These are phyloP conservation scores for Cyamopsis tetragonoloba DNA, from an alignment of 306 rosid genomes.

Conservation along the genomic window DNA sequence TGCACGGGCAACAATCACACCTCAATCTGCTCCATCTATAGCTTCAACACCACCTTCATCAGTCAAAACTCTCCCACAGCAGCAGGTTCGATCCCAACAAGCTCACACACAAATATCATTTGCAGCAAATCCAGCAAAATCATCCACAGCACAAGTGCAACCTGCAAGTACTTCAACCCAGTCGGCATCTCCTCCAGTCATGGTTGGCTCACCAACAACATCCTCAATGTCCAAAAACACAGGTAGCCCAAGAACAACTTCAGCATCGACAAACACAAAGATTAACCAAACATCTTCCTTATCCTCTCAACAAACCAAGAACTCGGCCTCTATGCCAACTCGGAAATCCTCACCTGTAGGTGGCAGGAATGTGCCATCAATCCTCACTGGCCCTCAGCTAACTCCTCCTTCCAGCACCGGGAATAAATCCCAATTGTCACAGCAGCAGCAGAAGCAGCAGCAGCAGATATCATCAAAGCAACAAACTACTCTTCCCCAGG, in stretches of 20 bases:
- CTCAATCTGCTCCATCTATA: conserved; percentile 58
- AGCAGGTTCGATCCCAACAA: conserved; percentile 68
- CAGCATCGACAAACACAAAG: conserved; percentile 59
- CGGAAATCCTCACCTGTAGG: conserved; percentile 85
- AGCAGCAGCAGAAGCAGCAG: conserved; percentile 48
- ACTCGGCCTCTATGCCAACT: conserved; percentile 39
- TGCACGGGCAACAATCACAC: conserved; percentile 41
- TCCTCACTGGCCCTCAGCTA: conserved; percentile 62
- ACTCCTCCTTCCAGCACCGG: conserved; percentile 49
- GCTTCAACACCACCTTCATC: conserved; percentile 63
- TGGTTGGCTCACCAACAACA: conserved; percentile 84
- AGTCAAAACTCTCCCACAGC: conserved; percentile 57
- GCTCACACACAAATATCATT: conserved; percentile 80
- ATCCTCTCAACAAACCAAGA: conserved; percentile 70
- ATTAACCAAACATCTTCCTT: conserved; percentile 59
- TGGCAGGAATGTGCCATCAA: conserved; percentile 69
- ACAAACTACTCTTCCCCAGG: conserved; percentile 49
- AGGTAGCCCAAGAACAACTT: conserved; percentile 83
- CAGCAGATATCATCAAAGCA: conserved; percentile 59
- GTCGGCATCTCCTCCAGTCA: conserved; percentile 71
- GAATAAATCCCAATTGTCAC: conserved; percentile 50
- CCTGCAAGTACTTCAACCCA: conserved; percentile 58
- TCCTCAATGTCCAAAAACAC: conserved; percentile 81
- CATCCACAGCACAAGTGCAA: conserved; percentile 58
- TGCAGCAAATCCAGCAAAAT: conserved; percentile 61